phyloP scores from a whole-genome alignment of 169 alveolate genomes.

The Cryptosporidium canis region DNA sequence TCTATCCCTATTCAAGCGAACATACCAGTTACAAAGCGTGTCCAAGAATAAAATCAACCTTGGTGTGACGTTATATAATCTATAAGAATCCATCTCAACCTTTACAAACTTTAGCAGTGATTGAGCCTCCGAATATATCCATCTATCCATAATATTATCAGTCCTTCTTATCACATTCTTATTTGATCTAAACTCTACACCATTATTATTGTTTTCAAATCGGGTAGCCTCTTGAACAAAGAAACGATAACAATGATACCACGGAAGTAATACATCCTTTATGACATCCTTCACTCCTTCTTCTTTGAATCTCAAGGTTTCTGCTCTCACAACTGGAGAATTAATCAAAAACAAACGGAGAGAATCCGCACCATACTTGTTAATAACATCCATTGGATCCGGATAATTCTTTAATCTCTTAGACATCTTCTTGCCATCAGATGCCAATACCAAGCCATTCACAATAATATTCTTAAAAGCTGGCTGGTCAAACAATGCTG shows the following conservation, averaged over 20 bases:
- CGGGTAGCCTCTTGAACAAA: slow-evolving; percentile 94
- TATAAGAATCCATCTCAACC: slow-evolving; percentile 94
- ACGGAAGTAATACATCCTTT: slow-evolving; percentile 97
- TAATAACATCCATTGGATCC: slow-evolving; percentile 91
- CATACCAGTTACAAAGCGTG: slow-evolving; percentile 96
- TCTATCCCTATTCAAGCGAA: slow-evolving; percentile 95
- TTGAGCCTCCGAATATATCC: slow-evolving; percentile 94
- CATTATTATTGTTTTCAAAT: slow-evolving; percentile 84
- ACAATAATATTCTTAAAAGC: slow-evolving; percentile 96
- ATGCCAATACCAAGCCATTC: slow-evolving; percentile 95
- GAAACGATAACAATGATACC: slow-evolving; percentile 96
- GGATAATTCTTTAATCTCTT: slow-evolving; percentile 97
- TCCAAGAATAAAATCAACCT: slow-evolving; percentile 93
- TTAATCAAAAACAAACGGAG: slow-evolving; percentile 93
- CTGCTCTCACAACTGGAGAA: slow-evolving; percentile 97
- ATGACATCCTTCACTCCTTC: slow-evolving; percentile 93
- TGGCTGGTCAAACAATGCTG: slow-evolving; percentile 90
- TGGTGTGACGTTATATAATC: slow-evolving; percentile 96
- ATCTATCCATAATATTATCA: slow-evolving; percentile 92
- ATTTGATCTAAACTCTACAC: slow-evolving; percentile 84
- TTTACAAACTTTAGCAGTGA: slow-evolving; percentile 85
- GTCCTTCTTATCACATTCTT: slow-evolving; percentile 75
- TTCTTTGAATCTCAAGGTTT: slow-evolving; percentile 90
- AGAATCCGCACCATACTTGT: slow-evolving; percentile 94
- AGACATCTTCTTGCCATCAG: slow-evolving; percentile 98